Base-by-base conservation (phyloP, 2,329 filamentous ascomycete species). In the Cordyceps cicadae region DNA sequence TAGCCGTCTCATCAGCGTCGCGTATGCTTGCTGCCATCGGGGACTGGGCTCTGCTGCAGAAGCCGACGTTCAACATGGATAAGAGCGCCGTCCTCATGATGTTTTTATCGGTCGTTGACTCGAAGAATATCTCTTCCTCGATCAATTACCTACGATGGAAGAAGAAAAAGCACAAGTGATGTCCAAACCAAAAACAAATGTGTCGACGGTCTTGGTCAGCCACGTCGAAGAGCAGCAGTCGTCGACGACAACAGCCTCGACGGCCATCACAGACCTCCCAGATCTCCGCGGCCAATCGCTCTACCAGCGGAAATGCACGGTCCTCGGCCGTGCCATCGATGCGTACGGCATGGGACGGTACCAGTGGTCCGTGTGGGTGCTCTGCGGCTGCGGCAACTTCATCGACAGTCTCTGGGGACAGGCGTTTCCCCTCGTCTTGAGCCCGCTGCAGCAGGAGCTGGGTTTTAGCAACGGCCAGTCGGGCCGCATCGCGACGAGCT, bases 361-460 rank as follows among this genome's bases (percentile, higher is more conserved):
- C 62, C 79, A 82, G 64, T 81, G 78, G 78, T 79, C 73, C 64
- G 71, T 79, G 52, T 83, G 79, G 79, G 66, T 69, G 3, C 69
- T 83, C 0, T 83, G 80, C 63, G 81, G 81, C 41, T 79, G 82
- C 41, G 81, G 81, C 1, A 83, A 82, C 65, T 69, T 82, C 46
- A 73, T 85, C 43, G 82, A 85, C 64, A 69, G 84, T 26, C 72
- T 82, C 52, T 85, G 81, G 80, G 80, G 82, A 3, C 82, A 84
- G 64, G 82, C 79, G 0, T 82, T 85, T 65, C 81, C 81, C 12
- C 74, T 85, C 1, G 76, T 83, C 0, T 68, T 82, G 17, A 77
- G 76, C 11, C 78, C 81, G 7, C 67, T 85, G 60, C 74, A 83
- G 65, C 81, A 84, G 66, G 82, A 85, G 67, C 67, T 85, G 24